Conservation (phyloP, 495 filamentous ascomycete species). For the Aspergillus conjunctus region DNA sequence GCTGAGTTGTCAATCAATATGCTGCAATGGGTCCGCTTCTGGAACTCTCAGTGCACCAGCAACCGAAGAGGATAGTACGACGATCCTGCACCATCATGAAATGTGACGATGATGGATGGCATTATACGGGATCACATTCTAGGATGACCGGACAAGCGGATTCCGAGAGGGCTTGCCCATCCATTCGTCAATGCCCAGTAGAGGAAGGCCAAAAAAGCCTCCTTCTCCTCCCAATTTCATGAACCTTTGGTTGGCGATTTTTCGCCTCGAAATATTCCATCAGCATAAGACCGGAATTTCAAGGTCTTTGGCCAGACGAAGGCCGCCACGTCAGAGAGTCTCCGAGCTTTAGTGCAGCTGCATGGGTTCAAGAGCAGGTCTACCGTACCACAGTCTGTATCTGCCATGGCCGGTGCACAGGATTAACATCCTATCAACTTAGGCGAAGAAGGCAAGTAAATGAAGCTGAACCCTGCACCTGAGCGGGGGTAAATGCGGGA, state of each 20-base stretch:
- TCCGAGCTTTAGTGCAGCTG: conserved; percentile 50
- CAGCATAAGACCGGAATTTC: conserved; percentile 36
- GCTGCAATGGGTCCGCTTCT: conserved; percentile 35
- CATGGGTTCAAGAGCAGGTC: conserved; percentile 47
- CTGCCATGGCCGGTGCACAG: conserved; percentile 40
- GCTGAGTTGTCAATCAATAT: conserved; percentile 44
- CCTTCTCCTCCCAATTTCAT: conserved; percentile 13
- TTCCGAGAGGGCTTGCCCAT: conserved; percentile 13
- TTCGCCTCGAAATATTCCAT: conserved; percentile 32
- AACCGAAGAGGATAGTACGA: conserved; percentile 30
- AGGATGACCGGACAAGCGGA: conserved; percentile 28
- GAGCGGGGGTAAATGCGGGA: conserved; percentile 48
- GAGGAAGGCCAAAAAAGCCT: conserved; percentile 12
- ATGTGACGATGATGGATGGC: conserved; percentile 9
- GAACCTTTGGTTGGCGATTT: conserved; percentile 26
- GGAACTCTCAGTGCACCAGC: conserved; percentile 22
- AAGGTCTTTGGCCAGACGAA: conserved; percentile 39
- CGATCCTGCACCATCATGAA: conserved; percentile 30
- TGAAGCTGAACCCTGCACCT: conserved; percentile 46
- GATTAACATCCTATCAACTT: conserved; percentile 44
- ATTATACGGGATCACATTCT: conserved; percentile 19
- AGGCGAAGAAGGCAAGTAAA: conserved; percentile 32
- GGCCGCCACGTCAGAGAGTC: conserved; percentile 53
- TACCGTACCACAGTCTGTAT: conserved; percentile 47
- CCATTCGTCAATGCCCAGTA: conserved; percentile 22